Evolutionary conservation across 352 stramenopile genomes (phyloP).

Genomic region (Lagenidium giganteum): DNA sequence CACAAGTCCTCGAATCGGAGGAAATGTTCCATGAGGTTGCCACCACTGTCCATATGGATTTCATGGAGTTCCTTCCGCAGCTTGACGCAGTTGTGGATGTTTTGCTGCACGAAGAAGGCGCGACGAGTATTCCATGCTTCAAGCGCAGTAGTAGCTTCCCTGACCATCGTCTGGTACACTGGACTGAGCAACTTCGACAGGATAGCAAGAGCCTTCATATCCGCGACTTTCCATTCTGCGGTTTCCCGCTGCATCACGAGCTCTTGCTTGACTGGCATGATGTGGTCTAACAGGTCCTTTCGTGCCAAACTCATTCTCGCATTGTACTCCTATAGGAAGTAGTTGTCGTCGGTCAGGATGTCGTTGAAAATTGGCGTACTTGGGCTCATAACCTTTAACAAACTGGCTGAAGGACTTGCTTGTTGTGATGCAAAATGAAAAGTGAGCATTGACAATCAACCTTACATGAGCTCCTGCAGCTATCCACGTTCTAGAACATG

Average conservation of each 20-base stretch:
- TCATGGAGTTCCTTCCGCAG: constrained; percentile 1
- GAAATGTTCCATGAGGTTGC: neutral
- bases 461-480: too few species aligned
- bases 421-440: too few species aligned
- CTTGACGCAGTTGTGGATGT: constrained; percentile 2
- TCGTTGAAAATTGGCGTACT: neutral
- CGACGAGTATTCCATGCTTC: too few species aligned
- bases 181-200: neutral
- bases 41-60: constrained; percentile 4
- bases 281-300: neutral
- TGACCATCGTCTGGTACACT: constrained; percentile 3
- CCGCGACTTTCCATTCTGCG: neutral
- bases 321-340: constrained; percentile 9
- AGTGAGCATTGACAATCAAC: too few species aligned
- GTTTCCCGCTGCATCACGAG: neutral
- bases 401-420: too few species aligned
- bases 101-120: too few species aligned
- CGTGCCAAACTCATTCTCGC: constrained; percentile 1
- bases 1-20: constrained; percentile 4
- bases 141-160: neutral
- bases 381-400: constrained; percentile 13
- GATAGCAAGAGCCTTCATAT: constrained; percentile 5
- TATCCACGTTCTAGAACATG: too few species aligned
- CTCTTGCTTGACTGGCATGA: too few species aligned
- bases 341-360: constrained; percentile 1